Base-by-base conservation (phyloP, 2,329 filamentous ascomycete genomes). In the Beauveria bassiana region DNA sequence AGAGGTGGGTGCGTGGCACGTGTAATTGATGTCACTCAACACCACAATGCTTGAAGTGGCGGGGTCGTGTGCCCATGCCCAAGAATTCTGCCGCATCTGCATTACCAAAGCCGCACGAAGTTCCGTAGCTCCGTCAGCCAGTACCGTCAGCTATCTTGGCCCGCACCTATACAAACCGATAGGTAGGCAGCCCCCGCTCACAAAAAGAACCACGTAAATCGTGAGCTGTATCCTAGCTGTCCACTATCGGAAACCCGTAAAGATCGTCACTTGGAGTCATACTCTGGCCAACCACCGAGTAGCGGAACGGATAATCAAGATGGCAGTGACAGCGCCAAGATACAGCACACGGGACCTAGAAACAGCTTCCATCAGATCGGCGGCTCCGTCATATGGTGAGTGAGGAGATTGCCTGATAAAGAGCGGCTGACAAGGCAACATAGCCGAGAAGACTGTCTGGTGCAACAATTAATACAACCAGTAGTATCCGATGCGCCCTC, bases 321-420 rank as follows among this genome's bases (percentile, higher is more conserved):
- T 71, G 58, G 66, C 67, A 56, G 67, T 20, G 7, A 45, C 47
- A 57, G 31, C 70, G 24, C 68, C 73, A 61, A 72, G 73, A 51
- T 76, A 75, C 62, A 72, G 70, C 65, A 67, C 74, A 6, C 81
- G 84, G 63, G 86, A 89, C 70, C 84, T 87, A 62, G 86, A 89
- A 67, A 87, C 86, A 24, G 80, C 83, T 7, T 89, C 87, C 10
- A 82, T 89, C 64, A 84, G 78, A 66, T 89, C 86, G 20, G 81
- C 81, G 8, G 86, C 86, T n/a, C 86, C 86, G 46, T 89, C 86
- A 10, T 89, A 89, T 71, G 77, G 83, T 86, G 67, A 78, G 81
- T 75, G 59, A 47, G 16, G 42, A 31, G n/a, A 46, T 58, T 54
- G 43, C 43, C 59, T 51, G 22, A n/a, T 46, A 31, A 58, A 58